A percentile compares a stretch with the other conserved stretches of the same genome.
Evolutionary conservation across 2,329 filamentous ascomycete species (phyloP).

Genomic region (Fusarium mundagurra): DNA sequence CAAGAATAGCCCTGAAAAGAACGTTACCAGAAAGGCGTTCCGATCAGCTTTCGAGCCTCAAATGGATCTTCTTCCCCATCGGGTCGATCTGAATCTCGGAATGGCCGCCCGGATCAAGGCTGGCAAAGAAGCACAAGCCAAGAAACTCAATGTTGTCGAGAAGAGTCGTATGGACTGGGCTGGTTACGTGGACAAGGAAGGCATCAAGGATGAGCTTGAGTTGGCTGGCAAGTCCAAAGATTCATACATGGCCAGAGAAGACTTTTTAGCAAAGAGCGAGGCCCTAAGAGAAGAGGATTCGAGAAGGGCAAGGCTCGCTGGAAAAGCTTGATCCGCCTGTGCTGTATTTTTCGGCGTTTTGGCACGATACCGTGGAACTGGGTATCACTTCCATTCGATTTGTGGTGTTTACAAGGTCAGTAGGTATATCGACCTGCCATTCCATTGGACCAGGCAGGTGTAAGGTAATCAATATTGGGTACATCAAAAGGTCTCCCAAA

Average conservation of each 20-base stretch:
- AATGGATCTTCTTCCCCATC: slow-evolving; percentile 53
- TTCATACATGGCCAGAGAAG: slow-evolving; percentile 69
- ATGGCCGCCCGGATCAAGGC: slow-evolving; percentile 59
- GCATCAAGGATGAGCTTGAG: slow-evolving; percentile 74
- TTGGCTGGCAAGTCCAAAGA: slow-evolving; percentile 72
- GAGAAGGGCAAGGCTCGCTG: slow-evolving; percentile 61
- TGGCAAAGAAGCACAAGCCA: slow-evolving; percentile 61
- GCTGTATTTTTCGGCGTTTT: slow-evolving; percentile 30
- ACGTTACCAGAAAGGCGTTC: slow-evolving; percentile 64
- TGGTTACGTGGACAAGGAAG: slow-evolving; percentile 75
- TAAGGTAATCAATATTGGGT: not conserved
- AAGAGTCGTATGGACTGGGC: slow-evolving; percentile 80
- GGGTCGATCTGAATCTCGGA: slow-evolving; percentile 68
- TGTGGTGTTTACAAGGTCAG: not conserved
- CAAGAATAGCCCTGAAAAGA: slow-evolving; percentile 50
- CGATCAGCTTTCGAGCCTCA: slow-evolving; percentile 71
- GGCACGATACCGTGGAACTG: slow-evolving; percentile 42
- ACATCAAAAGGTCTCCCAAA: not conserved
- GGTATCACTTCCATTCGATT: not conserved
- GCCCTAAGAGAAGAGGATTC: slow-evolving; percentile 69
- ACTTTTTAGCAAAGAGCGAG: slow-evolving; percentile 73
- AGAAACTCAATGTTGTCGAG: slow-evolving; percentile 76
- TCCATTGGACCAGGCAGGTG: not conserved
- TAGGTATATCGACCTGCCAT: not conserved
- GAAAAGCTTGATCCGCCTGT: slow-evolving; percentile 37